Conservation (phyloP, 163 green algal species). For the Scenedesmus sp. region DNA sequence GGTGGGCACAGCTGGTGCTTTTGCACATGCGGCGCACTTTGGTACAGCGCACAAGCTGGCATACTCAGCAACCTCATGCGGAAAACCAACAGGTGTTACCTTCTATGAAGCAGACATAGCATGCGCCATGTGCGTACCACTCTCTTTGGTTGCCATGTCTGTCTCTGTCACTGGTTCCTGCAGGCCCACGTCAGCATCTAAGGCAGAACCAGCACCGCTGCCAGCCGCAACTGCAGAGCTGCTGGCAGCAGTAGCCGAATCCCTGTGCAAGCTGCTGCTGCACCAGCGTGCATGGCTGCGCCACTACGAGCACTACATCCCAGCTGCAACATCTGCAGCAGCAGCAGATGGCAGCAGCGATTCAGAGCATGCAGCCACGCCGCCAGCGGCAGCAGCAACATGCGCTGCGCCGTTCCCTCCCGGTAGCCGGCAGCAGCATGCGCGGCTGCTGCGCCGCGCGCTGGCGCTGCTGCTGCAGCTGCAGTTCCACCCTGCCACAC, state of each 20-base stretch:
- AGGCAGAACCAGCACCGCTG: not conserved
- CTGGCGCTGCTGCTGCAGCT: slow-evolving; percentile 33
- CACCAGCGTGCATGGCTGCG: slow-evolving; percentile 40
- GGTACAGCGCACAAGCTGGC: not conserved
- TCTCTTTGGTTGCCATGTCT: not conserved
- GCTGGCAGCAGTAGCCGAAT: slow-evolving; percentile 28
- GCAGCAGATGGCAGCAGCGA: not conserved
- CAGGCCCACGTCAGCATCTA: not conserved
- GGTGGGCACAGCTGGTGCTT: not conserved
- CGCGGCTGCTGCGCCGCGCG: slow-evolving; percentile 14
- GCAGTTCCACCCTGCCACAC: slow-evolving; percentile 43
- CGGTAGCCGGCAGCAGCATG: not conserved
- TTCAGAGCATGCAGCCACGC: not conserved
- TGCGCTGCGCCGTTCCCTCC: not conserved
- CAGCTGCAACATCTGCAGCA: not conserved
- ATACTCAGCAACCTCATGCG: too few species aligned
- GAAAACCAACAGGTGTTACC: not conserved
- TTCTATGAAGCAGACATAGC: not conserved
- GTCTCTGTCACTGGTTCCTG: not conserved
- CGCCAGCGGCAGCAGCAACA: not conserved
- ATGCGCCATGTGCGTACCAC: not conserved
- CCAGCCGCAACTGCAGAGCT: slow-evolving; percentile 25
- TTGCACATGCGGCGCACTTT: not conserved
- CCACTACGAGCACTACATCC: not conserved
- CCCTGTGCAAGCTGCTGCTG: slow-evolving; percentile 41